A percentile compares a stretch with the other conserved stretches of the same genome.
These are phyloP conservation scores for Discostella pseudostelligera DNA, from an alignment of 108 stramenopile genomes.

Conservation along the genomic window DNA sequence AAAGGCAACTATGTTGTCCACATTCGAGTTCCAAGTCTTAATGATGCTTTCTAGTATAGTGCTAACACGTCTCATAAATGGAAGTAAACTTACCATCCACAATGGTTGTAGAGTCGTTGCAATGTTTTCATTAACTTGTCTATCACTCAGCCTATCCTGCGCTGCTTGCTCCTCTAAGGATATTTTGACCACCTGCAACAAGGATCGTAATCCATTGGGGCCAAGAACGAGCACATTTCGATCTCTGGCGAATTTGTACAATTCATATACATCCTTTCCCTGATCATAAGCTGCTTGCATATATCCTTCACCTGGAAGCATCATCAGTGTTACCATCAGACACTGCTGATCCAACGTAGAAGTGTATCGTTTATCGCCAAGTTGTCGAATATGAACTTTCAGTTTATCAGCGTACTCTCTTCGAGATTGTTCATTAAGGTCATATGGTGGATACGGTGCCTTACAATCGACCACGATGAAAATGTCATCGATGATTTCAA, in stretches of 20 bases:
- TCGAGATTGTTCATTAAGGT: neutral
- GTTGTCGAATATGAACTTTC: slow-evolving; percentile 3
- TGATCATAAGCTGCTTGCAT: neutral
- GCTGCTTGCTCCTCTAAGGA: neutral
- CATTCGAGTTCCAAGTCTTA: slow-evolving; percentile 1
- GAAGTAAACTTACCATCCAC: neutral
- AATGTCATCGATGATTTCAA: neutral
- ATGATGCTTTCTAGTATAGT: neutral
- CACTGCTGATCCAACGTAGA: neutral
- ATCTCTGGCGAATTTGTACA: neutral
- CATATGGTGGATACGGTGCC: neutral
- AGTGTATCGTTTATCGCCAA: neutral
- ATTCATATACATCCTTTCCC: slow-evolving; percentile 1
- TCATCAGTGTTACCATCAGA: neutral
- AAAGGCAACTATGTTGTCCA: neutral
- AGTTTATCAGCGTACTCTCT: slow-evolving; percentile 6
- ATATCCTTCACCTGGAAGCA: slow-evolving; percentile 6
- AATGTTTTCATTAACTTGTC: neutral
- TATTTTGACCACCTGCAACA: slow-evolving; percentile 5
- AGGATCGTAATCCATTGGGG: neutral
- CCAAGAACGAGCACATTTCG: slow-evolving; percentile 1
- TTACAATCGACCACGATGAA: slow-evolving; percentile 6
- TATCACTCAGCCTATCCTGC: neutral
- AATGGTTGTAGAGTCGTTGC: slow-evolving; percentile 3
- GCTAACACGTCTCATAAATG: neutral